phyloP scores from a whole-genome alignment of 2,329 filamentous ascomycete genomes.

The Plectosphaerella sp. region DNA sequence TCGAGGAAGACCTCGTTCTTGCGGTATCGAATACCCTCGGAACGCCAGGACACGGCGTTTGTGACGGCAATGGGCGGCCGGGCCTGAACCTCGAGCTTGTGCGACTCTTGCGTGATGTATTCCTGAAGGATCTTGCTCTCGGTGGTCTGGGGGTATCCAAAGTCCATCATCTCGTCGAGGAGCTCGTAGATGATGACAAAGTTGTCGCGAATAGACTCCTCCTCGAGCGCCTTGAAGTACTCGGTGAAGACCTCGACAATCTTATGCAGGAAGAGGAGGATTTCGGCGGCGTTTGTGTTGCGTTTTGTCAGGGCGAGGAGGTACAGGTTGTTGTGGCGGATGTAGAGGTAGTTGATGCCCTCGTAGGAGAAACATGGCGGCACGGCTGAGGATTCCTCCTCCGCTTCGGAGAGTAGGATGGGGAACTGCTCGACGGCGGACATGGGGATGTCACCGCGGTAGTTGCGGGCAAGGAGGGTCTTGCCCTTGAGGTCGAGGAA shows the following conservation, averaged over 20 bases:
- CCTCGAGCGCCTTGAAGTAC: slow-evolving; percentile 98
- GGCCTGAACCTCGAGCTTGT: slow-evolving; percentile 96
- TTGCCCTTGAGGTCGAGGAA: slow-evolving; percentile 99
- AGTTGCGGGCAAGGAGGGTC: slow-evolving; percentile 98
- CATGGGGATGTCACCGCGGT: slow-evolving; percentile 98
- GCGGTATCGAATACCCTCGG: slow-evolving; percentile 94
- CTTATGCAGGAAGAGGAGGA: slow-evolving; percentile 96
- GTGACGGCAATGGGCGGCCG: slow-evolving; percentile 96
- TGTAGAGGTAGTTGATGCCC: slow-evolving; percentile 99
- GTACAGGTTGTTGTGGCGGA: slow-evolving; percentile 98
- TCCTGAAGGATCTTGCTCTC: slow-evolving; percentile 98
- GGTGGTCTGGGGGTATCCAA: slow-evolving; percentile 97
- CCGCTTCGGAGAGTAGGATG: slow-evolving; percentile 89
- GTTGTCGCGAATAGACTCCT: slow-evolving; percentile 98
- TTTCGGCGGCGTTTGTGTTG: slow-evolving; percentile 98
- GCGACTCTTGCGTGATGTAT: slow-evolving; percentile 98
- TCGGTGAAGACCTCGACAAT: slow-evolving; percentile 98
- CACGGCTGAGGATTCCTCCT: slow-evolving; percentile 97
- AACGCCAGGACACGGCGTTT: slow-evolving; percentile 96
- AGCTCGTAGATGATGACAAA: slow-evolving; percentile 99
- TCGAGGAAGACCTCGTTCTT: slow-evolving; percentile 99
- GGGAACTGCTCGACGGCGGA: slow-evolving; percentile 98
- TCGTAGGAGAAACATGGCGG: slow-evolving; percentile 98
- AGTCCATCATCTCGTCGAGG: slow-evolving; percentile 99
- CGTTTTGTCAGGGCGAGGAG: slow-evolving; percentile 96